Percentiles rank a stretch among this genome's conserved stretches.
phyloP scores from a whole-genome alignment of 805 yeast genomes.

The Spathaspora sp. region DNA sequence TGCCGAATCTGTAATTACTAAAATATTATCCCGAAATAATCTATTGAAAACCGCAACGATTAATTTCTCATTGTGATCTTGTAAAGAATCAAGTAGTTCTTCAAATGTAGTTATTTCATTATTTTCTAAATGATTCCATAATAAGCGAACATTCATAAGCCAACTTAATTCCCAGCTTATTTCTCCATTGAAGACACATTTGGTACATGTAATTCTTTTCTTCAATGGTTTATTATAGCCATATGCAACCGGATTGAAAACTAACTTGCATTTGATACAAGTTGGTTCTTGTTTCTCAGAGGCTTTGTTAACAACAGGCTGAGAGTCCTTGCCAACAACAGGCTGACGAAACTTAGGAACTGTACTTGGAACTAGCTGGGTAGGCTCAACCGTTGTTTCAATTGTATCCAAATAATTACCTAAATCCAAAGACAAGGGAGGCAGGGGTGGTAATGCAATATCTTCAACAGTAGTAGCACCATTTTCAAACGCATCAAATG shows the following conservation, averaged over 20 bases:
- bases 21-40: constrained; percentile 11
- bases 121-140: constrained; percentile 22
- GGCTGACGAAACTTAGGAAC: not conserved
- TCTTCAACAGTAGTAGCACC: not conserved
- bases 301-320: not conserved
- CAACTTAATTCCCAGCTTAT: constrained; percentile 16
- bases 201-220: constrained; percentile 9
- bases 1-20: constrained; percentile 8
- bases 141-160: constrained; percentile 32
- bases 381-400: not conserved
- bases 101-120: constrained; percentile 15
- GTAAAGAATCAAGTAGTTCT: constrained; percentile 11
- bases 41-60: constrained; percentile 8
- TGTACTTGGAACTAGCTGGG: not conserved
- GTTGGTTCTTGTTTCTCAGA: not conserved
- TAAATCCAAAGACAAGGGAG: constrained; percentile 1
- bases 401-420: constrained; percentile 16
- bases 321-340: not conserved
- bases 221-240: constrained; percentile 12
- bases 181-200: constrained; percentile 23
- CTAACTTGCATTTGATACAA: constrained; percentile 27
- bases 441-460: not conserved
- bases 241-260: constrained; percentile 33
- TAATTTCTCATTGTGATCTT: not conserved
- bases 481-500: constrained; percentile 15